Evolutionary conservation across 331 rosid genomes (phyloP), one percentile per base, ranked within the genome.

Genomic region (Quercus phellos): DNA sequence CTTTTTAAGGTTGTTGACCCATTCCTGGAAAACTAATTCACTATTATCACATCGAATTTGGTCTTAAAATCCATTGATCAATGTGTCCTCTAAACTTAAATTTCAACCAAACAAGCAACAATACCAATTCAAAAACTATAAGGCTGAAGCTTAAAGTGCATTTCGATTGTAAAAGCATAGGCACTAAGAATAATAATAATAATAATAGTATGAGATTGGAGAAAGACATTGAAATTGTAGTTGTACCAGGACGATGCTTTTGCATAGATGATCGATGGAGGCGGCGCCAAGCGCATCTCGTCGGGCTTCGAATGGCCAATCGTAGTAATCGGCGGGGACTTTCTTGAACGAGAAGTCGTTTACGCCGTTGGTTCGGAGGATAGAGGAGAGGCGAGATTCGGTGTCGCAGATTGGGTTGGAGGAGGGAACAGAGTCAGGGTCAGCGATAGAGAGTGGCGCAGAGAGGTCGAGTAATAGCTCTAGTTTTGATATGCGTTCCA

Each of bases 201-300:
- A 27, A 2, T 22, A 42, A 19, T 55, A 74, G 74, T 22, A 14
- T 18, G 67, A 69, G 71, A 67, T 4, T 35, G 46, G n/a, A n/a
- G 21, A 11, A 69, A 14, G 5, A 56, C 17, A 13, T 38, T 38
- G 46, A 12, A 50, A 29, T 42, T 19, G 6, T 16, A 17, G 1
- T 7, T 38, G 46, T 78, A 89, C 97, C 85, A 94, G 75, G 74
- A 92, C 99, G 17, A 94, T 92, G 90, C 94, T 94, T 89, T 94
- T 94, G 90, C 99, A 94, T 74, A 94, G 99, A 81, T 94, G 97
- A 22, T 92, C 43, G 63, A 89, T 34, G 5, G 97, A 92, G 17
- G 92, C 84, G 24, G 97, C 97, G 38, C 70, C 73, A 69, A 94
- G 92, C 50, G 84, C 85, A 29, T 88, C 90, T 3, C 97, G 89